A percentile compares a stretch with the other conserved stretches of the same genome.
These are phyloP conservation scores for Blastobotrys petasosporus DNA, from an alignment of 1,139 yeast species.

Conservation along the genomic window DNA sequence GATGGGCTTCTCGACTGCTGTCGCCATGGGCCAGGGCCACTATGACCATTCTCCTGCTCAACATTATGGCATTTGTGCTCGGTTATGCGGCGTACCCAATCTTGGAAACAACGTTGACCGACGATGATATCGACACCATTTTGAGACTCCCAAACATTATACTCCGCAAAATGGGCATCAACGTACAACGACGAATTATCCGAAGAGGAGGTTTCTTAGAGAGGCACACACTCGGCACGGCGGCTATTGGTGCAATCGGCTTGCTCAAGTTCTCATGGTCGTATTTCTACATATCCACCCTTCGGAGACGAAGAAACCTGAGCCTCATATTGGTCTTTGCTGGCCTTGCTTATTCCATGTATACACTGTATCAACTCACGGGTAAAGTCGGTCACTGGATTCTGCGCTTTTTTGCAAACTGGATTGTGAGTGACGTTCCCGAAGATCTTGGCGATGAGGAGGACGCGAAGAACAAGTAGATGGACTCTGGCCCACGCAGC, in stretches of 20 bases:
- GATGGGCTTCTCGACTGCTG: slow-evolving; percentile 9
- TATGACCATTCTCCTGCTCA: slow-evolving; percentile 5
- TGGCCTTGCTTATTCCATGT: slow-evolving; percentile 10
- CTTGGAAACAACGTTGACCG: slow-evolving; percentile 10
- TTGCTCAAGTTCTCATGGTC: slow-evolving; percentile 10
- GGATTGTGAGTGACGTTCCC: slow-evolving; percentile 13
- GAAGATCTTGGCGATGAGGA: slow-evolving; percentile 8
- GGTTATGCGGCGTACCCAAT: slow-evolving; percentile 13
- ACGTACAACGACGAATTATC: slow-evolving; percentile 5
- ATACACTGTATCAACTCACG: slow-evolving; percentile 9
- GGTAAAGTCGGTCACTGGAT: slow-evolving; percentile 4
- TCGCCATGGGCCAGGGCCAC: slow-evolving; percentile 6
- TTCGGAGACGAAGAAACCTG: slow-evolving; percentile 10
- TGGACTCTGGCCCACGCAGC: too few species aligned
- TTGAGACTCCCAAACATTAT: slow-evolving; percentile 7
- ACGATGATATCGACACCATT: slow-evolving; percentile 12
- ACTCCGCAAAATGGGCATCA: slow-evolving; percentile 5
- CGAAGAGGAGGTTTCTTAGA: slow-evolving; percentile 10
- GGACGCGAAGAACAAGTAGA: not conserved
- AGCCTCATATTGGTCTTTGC: slow-evolving; percentile 7
- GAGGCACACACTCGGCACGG: slow-evolving; percentile 13
- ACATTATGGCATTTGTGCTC: slow-evolving; percentile 9
- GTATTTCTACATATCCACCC: slow-evolving; percentile 7
- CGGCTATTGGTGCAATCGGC: slow-evolving; percentile 13
- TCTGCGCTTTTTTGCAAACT: slow-evolving; percentile 8